Base-by-base conservation (phyloP, 106 monocot genomes). In the Narthecium ossifragum region DNA sequence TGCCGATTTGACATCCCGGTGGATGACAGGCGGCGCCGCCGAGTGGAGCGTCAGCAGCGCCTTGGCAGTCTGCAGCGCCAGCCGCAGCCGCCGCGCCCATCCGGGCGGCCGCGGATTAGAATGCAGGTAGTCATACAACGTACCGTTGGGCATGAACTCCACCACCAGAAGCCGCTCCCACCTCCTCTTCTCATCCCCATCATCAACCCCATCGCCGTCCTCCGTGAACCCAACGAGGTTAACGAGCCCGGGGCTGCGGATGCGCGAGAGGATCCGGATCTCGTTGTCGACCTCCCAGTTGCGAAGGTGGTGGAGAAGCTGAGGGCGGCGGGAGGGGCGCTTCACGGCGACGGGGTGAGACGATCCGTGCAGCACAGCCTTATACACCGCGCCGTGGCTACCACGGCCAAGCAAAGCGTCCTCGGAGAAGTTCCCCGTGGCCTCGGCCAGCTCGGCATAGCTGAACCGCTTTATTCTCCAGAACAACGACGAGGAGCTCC, bases 101-200 rank as follows among this genome's bases (percentile, higher is more conserved):
- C 74, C 65, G 4, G 90, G 96, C 3, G 90, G 90, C 14, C 60
- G 63, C 8, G 78, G 62, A 43, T 63, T 73, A 26, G 73, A 83
- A 54, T 96, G 96, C 18, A 96, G 80, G 17, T 86, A 69, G 41
- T 96, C 90, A 63, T 68, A 96, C 15, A 96, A 67, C 11, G 86
- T 96, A 24, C 96, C 96, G 37, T 96, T 90, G 34, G 96, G 90
- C 96, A 96, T 96, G 73, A 78, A 81, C 74, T 96, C 96, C 23
- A 86, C 67, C 8, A 96, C 96, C 2, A 96, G 68, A 7, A 96
- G 73, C 25, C 71, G 65, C 23, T 75, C 62, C 17, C 46, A 66
- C 29, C 33, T 39, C 12, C 29, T 12, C 28, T 11, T 27, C 4
- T 26, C 48, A 8, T n/a, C n/a, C n/a, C n/a, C n/a, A n/a, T n/a